These are phyloP conservation scores for Zopfochytrium polystomum DNA, from an alignment of 371 early-diverging fungal genomes.

Conservation along the genomic window DNA sequence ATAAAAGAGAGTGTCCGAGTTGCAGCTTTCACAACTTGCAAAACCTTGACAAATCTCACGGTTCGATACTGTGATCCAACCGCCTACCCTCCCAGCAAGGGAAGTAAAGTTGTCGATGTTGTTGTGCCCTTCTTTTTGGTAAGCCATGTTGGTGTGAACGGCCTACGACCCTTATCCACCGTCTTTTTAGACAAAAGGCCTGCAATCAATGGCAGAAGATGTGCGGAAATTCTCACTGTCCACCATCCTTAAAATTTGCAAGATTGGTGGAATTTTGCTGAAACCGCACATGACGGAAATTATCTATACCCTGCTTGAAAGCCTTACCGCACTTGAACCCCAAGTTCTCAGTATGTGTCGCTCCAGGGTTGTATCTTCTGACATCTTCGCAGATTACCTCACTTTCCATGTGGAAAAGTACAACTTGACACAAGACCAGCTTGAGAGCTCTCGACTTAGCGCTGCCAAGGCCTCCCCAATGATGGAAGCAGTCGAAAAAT, in stretches of 20 bases:
- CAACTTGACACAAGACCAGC: slow-evolving; percentile 80
- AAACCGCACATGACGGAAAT: slow-evolving; percentile 71
- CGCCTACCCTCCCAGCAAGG: slow-evolving; percentile 59
- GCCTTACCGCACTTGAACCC: slow-evolving; percentile 74
- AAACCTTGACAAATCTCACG: slow-evolving; percentile 72
- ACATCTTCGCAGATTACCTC: slow-evolving; percentile 81
- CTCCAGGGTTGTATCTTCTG: too few relatives aligned
- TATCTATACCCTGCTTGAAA: slow-evolving; percentile 72
- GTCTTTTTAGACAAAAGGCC: slow-evolving; percentile 56
- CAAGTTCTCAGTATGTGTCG: slow-evolving; percentile 58
- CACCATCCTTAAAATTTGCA: slow-evolving; percentile 78
- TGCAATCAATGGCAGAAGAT: slow-evolving; percentile 82
- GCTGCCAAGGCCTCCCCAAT: slow-evolving; percentile 73
- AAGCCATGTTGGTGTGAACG: neutral
- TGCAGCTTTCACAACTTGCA: slow-evolving; percentile 78
- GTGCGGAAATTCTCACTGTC: slow-evolving; percentile 79
- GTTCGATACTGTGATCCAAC: slow-evolving; percentile 81
- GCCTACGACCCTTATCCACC: neutral
- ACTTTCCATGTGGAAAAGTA: slow-evolving; percentile 88
- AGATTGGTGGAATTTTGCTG: slow-evolving; percentile 68
- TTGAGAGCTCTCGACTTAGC: slow-evolving; percentile 72
- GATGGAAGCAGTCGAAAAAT: slow-evolving; percentile 75
- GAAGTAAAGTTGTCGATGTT: slow-evolving; percentile 63
- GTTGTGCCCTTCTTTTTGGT: slow-evolving; percentile 84
- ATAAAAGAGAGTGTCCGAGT: slow-evolving; percentile 88